These are phyloP conservation scores for Cyclostephanos tholiformis DNA, from an alignment of 108 stramenopile species.

Conservation along the genomic window DNA sequence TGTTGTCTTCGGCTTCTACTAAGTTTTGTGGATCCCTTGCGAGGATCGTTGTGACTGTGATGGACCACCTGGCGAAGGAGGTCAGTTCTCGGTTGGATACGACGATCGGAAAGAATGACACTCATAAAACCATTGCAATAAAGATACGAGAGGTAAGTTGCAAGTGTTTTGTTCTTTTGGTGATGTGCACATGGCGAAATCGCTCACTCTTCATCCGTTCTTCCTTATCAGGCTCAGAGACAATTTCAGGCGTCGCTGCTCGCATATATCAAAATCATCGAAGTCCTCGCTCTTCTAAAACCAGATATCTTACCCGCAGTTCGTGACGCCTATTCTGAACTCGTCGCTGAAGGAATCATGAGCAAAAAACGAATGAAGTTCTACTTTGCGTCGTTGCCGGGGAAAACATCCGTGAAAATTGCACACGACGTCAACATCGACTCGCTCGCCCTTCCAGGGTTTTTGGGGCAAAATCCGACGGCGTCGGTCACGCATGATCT, in stretches of 20 bases:
- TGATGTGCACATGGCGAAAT: not conserved
- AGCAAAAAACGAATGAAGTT: constrained; percentile 89
- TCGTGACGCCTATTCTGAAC: constrained; percentile 83
- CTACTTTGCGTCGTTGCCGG: constrained; percentile 84
- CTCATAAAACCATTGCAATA: constrained; percentile 81
- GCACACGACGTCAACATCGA: constrained; percentile 46
- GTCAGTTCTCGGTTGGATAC: constrained; percentile 61
- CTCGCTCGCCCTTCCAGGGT: constrained; percentile 7
- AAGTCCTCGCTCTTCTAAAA: constrained; percentile 80
- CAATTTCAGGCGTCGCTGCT: constrained; percentile 86
- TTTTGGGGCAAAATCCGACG: constrained; percentile 33
- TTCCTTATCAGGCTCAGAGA: constrained; percentile 57
- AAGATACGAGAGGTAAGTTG: constrained; percentile 75
- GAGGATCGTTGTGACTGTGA: constrained; percentile 83
- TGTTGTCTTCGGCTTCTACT: constrained; percentile 55
- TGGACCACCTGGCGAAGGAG: constrained; percentile 82
- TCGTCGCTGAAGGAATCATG: constrained; percentile 86
- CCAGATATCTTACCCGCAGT: constrained; percentile 82
- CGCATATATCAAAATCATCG: constrained; percentile 85
- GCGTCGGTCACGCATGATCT: constrained; percentile 68
- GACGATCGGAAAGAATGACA: constrained; percentile 75
- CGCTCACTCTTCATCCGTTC: not conserved
- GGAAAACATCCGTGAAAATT: constrained; percentile 72
- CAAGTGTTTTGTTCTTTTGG: not conserved
- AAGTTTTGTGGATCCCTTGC: constrained; percentile 80